phyloP scores from a whole-genome alignment of 1,284 basidiomycete species.

The Coniferiporia weirii region DNA sequence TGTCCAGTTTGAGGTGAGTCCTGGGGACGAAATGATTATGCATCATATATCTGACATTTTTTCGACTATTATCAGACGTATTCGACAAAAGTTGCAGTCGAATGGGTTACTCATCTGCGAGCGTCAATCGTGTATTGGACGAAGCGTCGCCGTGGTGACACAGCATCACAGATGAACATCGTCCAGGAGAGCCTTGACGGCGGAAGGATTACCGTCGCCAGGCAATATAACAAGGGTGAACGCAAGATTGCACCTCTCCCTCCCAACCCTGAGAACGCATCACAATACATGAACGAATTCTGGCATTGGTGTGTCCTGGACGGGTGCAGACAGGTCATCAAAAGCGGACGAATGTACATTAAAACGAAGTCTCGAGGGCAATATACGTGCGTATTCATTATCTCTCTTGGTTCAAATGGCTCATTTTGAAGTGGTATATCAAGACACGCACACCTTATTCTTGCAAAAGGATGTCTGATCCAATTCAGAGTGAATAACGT shows the following conservation, averaged over 20 bases:
- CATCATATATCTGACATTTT: not conserved
- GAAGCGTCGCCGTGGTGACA: slow-evolving; percentile 61
- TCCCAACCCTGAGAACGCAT: slow-evolving; percentile 43
- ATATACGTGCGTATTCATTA: slow-evolving; percentile 51
- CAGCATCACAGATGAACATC: slow-evolving; percentile 74
- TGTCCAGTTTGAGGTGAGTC: slow-evolving; percentile 67
- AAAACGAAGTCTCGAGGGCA: slow-evolving; percentile 61
- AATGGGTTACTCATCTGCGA: slow-evolving; percentile 75
- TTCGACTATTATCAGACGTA: slow-evolving; percentile 40
- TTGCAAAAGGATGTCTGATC: slow-evolving; percentile 61
- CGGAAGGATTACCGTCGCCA: slow-evolving; percentile 51
- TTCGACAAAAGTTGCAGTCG: slow-evolving; percentile 58
- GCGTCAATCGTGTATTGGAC: slow-evolving; percentile 74
- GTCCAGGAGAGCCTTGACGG: slow-evolving; percentile 46
- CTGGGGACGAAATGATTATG: not conserved
- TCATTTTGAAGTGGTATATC: not conserved
- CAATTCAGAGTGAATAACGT: slow-evolving; percentile 54
- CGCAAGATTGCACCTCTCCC: slow-evolving; percentile 43
- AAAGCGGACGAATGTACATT: slow-evolving; percentile 65
- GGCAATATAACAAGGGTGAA: slow-evolving; percentile 36
- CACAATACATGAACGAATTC: slow-evolving; percentile 54
- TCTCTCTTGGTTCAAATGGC: not conserved
- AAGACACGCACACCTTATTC: slow-evolving; percentile 64
- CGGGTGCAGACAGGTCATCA: slow-evolving; percentile 67
- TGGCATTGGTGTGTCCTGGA: slow-evolving; percentile 81